Base-by-base conservation (phyloP, 495 filamentous ascomycete genomes). In the Lepraria neglecta region DNA sequence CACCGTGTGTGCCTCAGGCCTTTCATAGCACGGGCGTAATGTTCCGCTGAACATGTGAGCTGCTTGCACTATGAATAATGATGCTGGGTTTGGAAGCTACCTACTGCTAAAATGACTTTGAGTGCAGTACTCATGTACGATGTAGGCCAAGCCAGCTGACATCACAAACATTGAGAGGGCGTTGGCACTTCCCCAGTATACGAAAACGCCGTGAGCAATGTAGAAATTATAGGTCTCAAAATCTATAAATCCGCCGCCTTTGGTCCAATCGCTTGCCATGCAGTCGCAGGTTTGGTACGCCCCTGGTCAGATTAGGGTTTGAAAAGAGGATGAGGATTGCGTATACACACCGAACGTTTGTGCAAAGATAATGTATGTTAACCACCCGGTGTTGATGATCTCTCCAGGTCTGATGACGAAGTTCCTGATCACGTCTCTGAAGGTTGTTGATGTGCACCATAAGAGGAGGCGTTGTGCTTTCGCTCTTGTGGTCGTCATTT, bases 101-200 rank as follows among this genome's bases (percentile, higher is more conserved):
- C 17, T 31, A 52, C 48, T 58, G 11, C 56, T 58, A 21, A 74
- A 57, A 59, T 72, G 68, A 40, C 70, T 67, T 43, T 73, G 71
- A 15, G 65, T 67, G 60, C 70, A 73, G 65, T 68, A 74, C 54
- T 74, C 65, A 15, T 63, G 21, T 6, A 71, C 69, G 46, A 76
- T 67, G 62, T 74, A 76, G 17, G 64, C 59, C 58, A 76, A 68
- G 6, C 63, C 70, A 11, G 63, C 24, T 11, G 64, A 62, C 73
- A 76, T 71, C 30, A 69, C 59, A 11, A 64, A 48, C 24, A 62
- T 58, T 10, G 68, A 65, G 3, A 76, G 44, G 15, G 60, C 69
- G 3, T 66, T 74, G 6, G 66, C 75, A 27, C 35, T 47, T n/a
- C 60, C 67, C 75, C 75, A 76, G 59, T 73, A 75, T 19, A 59